Base-by-base conservation (phyloP, 148 eudicot genomes). In the Nepenthes mirabilis region DNA sequence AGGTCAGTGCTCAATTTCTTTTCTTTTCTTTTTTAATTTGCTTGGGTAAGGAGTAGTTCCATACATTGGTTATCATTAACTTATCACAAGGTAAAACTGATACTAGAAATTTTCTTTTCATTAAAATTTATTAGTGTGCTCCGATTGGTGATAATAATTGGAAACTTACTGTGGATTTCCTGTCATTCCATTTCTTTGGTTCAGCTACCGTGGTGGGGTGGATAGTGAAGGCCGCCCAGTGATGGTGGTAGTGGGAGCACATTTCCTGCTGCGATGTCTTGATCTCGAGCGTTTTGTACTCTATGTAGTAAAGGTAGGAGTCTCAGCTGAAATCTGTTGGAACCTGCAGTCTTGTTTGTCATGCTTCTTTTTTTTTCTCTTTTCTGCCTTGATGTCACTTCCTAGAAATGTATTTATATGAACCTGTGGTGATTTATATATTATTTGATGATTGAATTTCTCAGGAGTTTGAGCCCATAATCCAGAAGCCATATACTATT, bases 161-260 rank as follows among this genome's bases (percentile, higher is more conserved):
- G 34, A 23, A 23, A 56, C 55, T 52, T 57, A 36, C 52, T 54
- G 10, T 11, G 47, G 14, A 14, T 53, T 34, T 52, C 10, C 11
- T 64, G 57, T 60, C 47, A 23, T 54, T 36, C 58, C 70, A n/a
- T 65, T 0, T 60, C 36, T 75, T 14, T 37, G 8, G 57, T 71
- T 67, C 80, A 94, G 99, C 32, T 94, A 94, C 70, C 97, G 99
- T 59, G 99, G 97, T 36, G 99, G 99, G 37, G 93, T 89, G 36
- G 99, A 94, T 65, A 82, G 84, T 80, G 97, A 94, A 72, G 99
- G 99, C 40, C 93, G 79, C 55, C 99, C 99, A 48, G 95, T 94
- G 65, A 86, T 94, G 90, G 99, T 89, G 37, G 89, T 94, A 9
- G 99, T 94, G 59, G 99, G 99, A 76, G 99, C 97, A 71, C 99